Evolutionary conservation across 768 basidiomycete genomes (phyloP).

Genomic region (Phaeolepiota aurea): DNA sequence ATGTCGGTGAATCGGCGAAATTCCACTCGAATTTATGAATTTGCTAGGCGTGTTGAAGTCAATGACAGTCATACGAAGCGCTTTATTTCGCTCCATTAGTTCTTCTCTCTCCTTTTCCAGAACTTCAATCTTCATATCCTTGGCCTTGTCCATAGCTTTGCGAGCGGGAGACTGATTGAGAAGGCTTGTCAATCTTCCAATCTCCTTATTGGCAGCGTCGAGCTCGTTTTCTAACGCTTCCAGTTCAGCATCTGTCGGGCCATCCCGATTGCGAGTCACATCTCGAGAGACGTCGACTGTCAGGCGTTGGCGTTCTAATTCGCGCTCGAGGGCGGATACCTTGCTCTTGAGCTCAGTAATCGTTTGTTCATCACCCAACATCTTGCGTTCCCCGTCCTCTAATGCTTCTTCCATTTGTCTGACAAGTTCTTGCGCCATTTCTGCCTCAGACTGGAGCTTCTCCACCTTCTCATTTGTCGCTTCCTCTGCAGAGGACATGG

Average conservation of each 20-base stretch:
- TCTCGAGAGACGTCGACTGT: constrained; percentile 14
- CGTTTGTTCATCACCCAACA: constrained; percentile 50
- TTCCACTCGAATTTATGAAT: constrained; percentile 42
- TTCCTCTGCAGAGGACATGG: constrained; percentile 34
- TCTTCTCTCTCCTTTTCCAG: constrained; percentile 75
- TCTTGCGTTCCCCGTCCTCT: constrained; percentile 66
- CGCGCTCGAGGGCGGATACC: constrained; percentile 49
- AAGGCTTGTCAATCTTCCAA: constrained; percentile 57
- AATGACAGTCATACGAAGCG: constrained; percentile 42
- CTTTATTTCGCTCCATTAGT: constrained; percentile 60
- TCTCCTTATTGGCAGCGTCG: constrained; percentile 69
- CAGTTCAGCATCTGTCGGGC: constrained; percentile 43
- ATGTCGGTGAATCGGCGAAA: constrained; percentile 75
- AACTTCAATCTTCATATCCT: constrained; percentile 66
- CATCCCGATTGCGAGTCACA: constrained; percentile 19
- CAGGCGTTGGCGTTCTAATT: constrained; percentile 33
- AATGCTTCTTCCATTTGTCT: constrained; percentile 71
- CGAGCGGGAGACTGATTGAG: constrained; percentile 68
- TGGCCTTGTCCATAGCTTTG: constrained; percentile 71
- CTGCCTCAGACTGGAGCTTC: constrained; percentile 41
- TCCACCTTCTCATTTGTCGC: constrained; percentile 41
- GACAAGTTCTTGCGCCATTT: constrained; percentile 46
- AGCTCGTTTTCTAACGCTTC: constrained; percentile 69
- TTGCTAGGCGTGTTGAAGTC: constrained; percentile 54
- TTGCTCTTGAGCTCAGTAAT: constrained; percentile 42